Base-by-base conservation (phyloP, 1,284 basidiomycete genomes). In the Ganoderma lucidum region DNA sequence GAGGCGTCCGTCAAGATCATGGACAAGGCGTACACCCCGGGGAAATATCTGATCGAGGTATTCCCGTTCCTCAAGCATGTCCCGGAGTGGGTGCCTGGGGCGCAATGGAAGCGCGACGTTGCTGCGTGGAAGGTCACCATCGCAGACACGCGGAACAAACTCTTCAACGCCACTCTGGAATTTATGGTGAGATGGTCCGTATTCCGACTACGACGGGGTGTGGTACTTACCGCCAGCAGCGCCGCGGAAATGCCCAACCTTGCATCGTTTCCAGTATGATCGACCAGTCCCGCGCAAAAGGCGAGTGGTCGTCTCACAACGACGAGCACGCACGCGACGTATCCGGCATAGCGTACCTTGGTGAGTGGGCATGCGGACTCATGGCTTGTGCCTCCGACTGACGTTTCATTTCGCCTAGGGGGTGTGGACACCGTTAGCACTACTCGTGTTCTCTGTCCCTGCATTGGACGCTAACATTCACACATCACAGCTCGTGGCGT, bases 61-160 rank as follows among this genome's bases (percentile, higher is more conserved):
- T 64, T 70, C 62, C 71, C 71, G n/a, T 30, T 63, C 17, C 42
- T 72, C 17, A 61, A 48, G 37, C 62, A 69, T 51, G 42, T 73
- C n/a, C 69, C 71, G 15, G 19, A 63, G 14, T 73, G 71, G 71
- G n/a, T 70, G 14, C 71, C 71, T 0, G 71, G 71, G 0, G 71
- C 67, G 2, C 30, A 58, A 9, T 72, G 70, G 59, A 63, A 64
- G 41, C 48, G 65, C 3, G 55, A 70, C 30, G 62, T 41, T 1
- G 42, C 37, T 8, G 41, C 19, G 2, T 69, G 71, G 68, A 58
- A 35, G 5, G 37, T 19, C 41, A 60, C 62, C 10, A 60, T 69
- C 19, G 51, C 61, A 19, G 61, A 51, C 23, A 58, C 64, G 9
- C 58, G 60, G 2, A 61, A 71, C 41, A 64, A 59, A 51, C 69